Evolutionary conservation across 768 basidiomycete genomes (phyloP).

Genomic region (Amylocystis lapponica): DNA sequence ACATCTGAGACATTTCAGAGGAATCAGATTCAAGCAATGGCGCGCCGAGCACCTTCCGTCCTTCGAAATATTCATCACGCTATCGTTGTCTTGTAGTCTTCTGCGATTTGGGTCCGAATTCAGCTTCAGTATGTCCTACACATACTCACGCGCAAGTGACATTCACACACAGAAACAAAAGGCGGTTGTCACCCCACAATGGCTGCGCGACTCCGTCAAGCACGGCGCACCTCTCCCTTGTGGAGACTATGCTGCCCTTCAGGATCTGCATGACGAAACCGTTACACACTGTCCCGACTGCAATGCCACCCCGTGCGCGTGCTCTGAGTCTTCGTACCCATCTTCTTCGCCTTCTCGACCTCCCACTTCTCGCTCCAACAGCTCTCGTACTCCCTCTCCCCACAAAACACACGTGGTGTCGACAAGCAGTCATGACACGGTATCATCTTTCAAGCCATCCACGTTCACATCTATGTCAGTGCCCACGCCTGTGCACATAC

Average conservation of each 20-base stretch:
- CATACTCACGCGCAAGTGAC: too few relatives aligned
- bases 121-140: too few relatives aligned
- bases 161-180: conserved; percentile 45
- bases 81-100: too few relatives aligned
- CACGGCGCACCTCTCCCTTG: conserved; percentile 42
- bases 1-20: too few relatives aligned
- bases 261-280: conserved; percentile 43
- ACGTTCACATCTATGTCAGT: background rate
- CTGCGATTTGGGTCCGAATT: too few relatives aligned
- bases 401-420: too few relatives aligned
- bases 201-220: conserved; percentile 57
- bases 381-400: too few relatives aligned
- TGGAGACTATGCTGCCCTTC: conserved; percentile 50
- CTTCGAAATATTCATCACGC: too few relatives aligned
- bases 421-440: too few relatives aligned
- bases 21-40: too few relatives aligned
- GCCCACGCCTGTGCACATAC: conserved; percentile 5
- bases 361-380: background rate
- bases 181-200: conserved; percentile 62
- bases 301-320: conserved; percentile 18
- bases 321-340: conserved; percentile 12
- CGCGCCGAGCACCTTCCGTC: too few relatives aligned
- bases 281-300: conserved; percentile 38
- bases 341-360: background rate
- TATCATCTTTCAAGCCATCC: background rate